A percentile compares a stretch with the other conserved stretches of the same genome.
phyloP scores from a whole-genome alignment of 1,139 yeast genomes.

The Suhomyces bribrorum region DNA sequence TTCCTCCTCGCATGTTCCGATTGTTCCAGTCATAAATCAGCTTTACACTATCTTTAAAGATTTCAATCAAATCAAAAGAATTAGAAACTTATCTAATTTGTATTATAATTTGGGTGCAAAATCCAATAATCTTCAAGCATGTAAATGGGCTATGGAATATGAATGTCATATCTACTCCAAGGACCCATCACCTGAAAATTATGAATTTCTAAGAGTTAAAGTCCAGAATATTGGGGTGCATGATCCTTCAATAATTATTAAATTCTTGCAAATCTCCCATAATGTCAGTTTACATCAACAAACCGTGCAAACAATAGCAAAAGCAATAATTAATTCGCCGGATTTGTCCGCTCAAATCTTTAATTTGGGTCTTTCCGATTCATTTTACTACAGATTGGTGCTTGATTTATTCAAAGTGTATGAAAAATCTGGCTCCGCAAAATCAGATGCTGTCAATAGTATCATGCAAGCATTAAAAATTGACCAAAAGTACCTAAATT shows the following conservation, averaged over 20 bases:
- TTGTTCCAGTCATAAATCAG: slow-evolving; percentile 7
- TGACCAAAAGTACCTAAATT: slow-evolving; percentile 13
- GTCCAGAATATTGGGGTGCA: slow-evolving; percentile 19
- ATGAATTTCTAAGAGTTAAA: slow-evolving; percentile 18
- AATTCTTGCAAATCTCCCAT: slow-evolving; percentile 4
- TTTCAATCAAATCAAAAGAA: slow-evolving; percentile 29
- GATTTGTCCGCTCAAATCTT: slow-evolving; percentile 3
- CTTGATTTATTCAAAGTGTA: slow-evolving; percentile 13
- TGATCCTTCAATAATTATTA: slow-evolving; percentile 3
- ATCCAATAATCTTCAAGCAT: slow-evolving; percentile 7
- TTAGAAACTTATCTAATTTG: slow-evolving; percentile 32
- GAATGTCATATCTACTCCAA: slow-evolving; percentile 23
- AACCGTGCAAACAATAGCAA: slow-evolving; percentile 16
- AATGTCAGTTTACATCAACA: slow-evolving; percentile 9
- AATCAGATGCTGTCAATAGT: slow-evolving; percentile 18
- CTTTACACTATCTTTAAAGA: slow-evolving; percentile 18
- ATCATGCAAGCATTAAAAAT: slow-evolving; percentile 17
- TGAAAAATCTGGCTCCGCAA: slow-evolving; percentile 15
- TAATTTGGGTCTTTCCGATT: slow-evolving; percentile 6
- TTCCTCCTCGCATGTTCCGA: slow-evolving; percentile 3
- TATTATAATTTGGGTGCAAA: slow-evolving; percentile 15
- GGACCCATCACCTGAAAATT: slow-evolving; percentile 14
- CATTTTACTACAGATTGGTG: slow-evolving; percentile 7
- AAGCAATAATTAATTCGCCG: slow-evolving; percentile 4
- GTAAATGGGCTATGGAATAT: slow-evolving; percentile 22